Evolutionary conservation across 1,139 yeast species (phyloP), one percentile per base, ranked within the genome.

Genomic region (Blastobotrys niveus): DNA sequence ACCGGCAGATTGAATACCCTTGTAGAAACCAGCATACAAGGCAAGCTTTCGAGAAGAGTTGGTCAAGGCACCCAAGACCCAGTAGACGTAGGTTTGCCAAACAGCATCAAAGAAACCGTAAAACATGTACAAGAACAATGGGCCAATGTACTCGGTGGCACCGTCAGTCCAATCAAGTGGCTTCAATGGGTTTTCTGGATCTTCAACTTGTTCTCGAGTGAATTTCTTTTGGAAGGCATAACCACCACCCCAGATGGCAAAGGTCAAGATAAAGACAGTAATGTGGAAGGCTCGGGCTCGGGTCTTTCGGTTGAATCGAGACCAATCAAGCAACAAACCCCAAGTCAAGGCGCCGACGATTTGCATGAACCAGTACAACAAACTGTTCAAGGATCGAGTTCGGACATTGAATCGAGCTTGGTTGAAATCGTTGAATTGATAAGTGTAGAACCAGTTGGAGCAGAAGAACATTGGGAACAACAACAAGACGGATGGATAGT

Each of bases 231-330:
- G 79, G 63, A 77, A 76, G 48, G 71, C 71, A 49, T 70, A 68
- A 41, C 83, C 82, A 52, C 82, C 80, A 46, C 82, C 82, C 80
- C 82, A 78, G 51, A 79, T 69, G 35, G 67, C 77, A 63, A 73
- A 59, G 18, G 76, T 70, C 17, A 64, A 39, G 22, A 71, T 54
- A 48, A 73, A 69, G 22, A 77, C 55, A 29, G 74, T 47, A 5
- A 43, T 61, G 68, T 71, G 77, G 30, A 76, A 80, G 43, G 70
- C 63, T 40, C 64, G 61, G 34, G 79, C 79, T 53, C 82, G 63
- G 15, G 59, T 57, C 19, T 67, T 62, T 59, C 82, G 68, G 38
- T 63, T 60, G 51, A 68, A 67, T 17, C 57, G 51, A 48, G 63
- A 62, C 61, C 66, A 61, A 59, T 78, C 83, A 52, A 78, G 65